Conservation (phyloP, 2,329 filamentous ascomycete species). For the Endothia cerciana region DNA sequence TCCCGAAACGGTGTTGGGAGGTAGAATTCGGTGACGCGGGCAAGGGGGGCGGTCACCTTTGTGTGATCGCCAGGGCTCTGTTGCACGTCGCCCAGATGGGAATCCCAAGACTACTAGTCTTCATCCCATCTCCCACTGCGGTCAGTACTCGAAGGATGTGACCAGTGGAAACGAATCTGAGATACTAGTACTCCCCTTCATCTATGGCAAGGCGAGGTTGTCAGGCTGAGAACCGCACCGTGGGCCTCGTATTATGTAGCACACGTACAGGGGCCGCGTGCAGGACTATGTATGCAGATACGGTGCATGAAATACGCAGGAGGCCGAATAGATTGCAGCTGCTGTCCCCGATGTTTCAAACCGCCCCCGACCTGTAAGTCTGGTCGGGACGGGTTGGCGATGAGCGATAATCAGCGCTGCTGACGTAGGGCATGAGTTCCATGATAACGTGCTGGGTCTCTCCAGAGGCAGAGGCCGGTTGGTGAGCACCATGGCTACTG, state of each 20-base stretch:
- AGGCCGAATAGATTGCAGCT: slow-evolving; percentile 14
- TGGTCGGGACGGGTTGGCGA: neutral
- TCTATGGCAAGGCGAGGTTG: neutral
- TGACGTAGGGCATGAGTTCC: neutral
- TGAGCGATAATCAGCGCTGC: neutral
- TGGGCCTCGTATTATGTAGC: slow-evolving; percentile 4
- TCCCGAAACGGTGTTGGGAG: neutral
- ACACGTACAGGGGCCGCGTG: neutral
- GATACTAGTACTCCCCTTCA: neutral
- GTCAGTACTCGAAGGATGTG: neutral
- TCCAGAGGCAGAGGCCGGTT: neutral
- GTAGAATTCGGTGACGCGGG: neutral
- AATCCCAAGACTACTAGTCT: neutral
- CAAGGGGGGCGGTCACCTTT: neutral
- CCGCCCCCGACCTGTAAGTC: neutral
- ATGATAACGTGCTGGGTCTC: neutral
- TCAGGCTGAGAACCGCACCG: neutral
- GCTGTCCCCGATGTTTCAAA: slow-evolving; percentile 13
- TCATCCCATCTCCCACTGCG: neutral
- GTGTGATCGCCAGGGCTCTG: slow-evolving; percentile 9
- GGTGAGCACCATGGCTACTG: neutral
- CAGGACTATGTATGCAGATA: neutral
- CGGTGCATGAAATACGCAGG: slow-evolving; percentile 17
- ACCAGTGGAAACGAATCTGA: neutral
- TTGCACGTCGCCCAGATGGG: neutral